Evolutionary conservation across 2,329 filamentous ascomycete genomes (phyloP), one percentile per base, ranked within the genome.

Genomic region (Colletotrichum liaoningense): DNA sequence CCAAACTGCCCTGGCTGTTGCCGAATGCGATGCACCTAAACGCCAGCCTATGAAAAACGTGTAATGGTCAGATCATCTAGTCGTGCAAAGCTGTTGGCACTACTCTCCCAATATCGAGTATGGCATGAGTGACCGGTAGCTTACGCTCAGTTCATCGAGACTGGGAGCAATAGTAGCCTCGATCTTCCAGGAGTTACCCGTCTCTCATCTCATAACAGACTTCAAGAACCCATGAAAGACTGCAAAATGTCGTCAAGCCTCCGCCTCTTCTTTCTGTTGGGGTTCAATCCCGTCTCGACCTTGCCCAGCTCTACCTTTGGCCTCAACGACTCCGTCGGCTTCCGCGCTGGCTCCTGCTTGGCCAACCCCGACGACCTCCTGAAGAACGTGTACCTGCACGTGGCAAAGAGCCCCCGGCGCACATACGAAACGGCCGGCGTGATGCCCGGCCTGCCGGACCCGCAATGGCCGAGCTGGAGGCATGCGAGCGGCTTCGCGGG

Each of bases 401-500:
- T 83, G 7, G 79, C 77, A 72, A 83, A 83, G 16, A 83, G 52
- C 1, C 83, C 82, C 4, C 79, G 77, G 33, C 79, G 79, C 14
- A 84, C 79, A 64, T 84, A 84, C 5, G 81, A 80, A 4, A 82
- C 83, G 24, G 77, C 79, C 9, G 76, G 77, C 4, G 77, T 72
- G n/a, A 84, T 82, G 14, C 82, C 80, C 16, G 80, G 78, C 12
- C 79, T 79, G 12, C 42, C 63, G 19, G 68, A 71, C 24, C 79
- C 77, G 60, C 77, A 82, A 67, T 85, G 83, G 5, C 84, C 84
- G 9, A 85, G 69, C 49, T 81, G 82, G 35, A 85, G 70, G 54
- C 79, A 81, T 0, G 80, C 83, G 67, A 85, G 76, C 4, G 83
- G 83, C 60, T 80, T 81, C 5, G 82, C 82, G 12, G 84, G 84